Base-by-base conservation (phyloP, 495 filamentous ascomycete genomes). In the Aspergillus heteromorphus region DNA sequence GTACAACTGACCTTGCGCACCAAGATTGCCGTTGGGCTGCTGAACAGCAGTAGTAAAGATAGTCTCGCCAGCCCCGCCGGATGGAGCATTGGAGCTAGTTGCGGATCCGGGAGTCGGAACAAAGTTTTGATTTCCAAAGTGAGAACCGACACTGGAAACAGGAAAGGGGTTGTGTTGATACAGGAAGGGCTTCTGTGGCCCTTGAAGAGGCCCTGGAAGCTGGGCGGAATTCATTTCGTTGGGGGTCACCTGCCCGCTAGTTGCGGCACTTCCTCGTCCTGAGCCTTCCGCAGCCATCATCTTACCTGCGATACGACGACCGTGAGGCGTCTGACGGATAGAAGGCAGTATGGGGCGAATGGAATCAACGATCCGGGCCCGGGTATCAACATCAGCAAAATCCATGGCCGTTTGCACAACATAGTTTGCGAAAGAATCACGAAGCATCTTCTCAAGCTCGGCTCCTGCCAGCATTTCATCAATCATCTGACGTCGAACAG, bases 331-430 rank as follows among this genome's bases (percentile, higher is more conserved):
- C 51, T 86, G 81, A 38, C 91, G 87, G 51, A 98, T 91, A 1
- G 79, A 73, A 6, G 89, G 87, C 19, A 97, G 76, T 52, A 89
- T 79, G 0, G 92, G 92, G 20, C 90, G 89, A 56, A 98, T 87
- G 27, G 77, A 78, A 31, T 97, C 89, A 34, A 95, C 82, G 18
- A 98, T 79, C 21, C 79, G 79, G 52, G 74, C 73, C 69, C 91
- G 89, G 57, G 82, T 86, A 8, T 81, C 76, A 0, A 78, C 67
- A 45, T 91, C 88, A 7, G 88, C 82, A 60, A 89, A 91, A 56
- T 97, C 92, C 58, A 96, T 78, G 41, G 93, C 93, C 30, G 93
- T 98, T 79, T 98, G 93, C 34, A 97, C 86, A 56, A 98, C 93
- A 65, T 98, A 98, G 71, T 98, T 98, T 58, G 88, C 93, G 65